Base-by-base conservation (phyloP, 371 early-diverging fungal genomes). In the Mortierella sp. region DNA sequence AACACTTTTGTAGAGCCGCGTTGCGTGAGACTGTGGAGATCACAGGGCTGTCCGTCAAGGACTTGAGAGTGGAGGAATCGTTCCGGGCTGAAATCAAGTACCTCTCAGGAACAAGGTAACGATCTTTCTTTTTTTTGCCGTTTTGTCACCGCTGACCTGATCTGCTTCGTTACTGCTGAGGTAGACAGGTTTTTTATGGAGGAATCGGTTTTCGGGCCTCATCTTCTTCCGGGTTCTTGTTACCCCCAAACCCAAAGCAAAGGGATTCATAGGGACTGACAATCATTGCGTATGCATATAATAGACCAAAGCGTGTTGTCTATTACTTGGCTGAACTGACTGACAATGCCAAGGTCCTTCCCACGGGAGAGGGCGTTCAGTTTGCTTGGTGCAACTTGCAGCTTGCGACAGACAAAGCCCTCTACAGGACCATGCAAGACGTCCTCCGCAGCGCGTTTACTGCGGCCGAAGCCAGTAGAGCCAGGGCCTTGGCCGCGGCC, bases 41-140 rank as follows among this genome's bases (percentile, higher is more conserved):
- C 57, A 92, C 91, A 41, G 93, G 93, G 38, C 67, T 94, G 52
- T 81, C 86, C 28, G 86, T 91, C 51, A 86, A 87, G 60, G 91
- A 92, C 69, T 80, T 93, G 58, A 85, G 81, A 46, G 80, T 90
- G 43, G 91, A 93, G 76, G 90, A 91, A 58, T 85, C 83, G 10
- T 94, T 93, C 81, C 86, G 89, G 41, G 90, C 90, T 41, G 90
- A 93, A 76, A 84, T 93, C 63, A 90, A 87, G 82, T 94, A 94
- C 79, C 85, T 94, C 24, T 90, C 91, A 46, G 92, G 91, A 42
- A 91, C 88, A 54, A 84, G 85, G 88, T 86, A 83, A 31, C 31
- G n/a, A 5, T 6, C 24, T n/a, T 3, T 23, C 5, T 27, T 38
- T 8, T 8, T 10, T 4, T 18, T 16, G 8, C 23, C 28, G 18